These are phyloP conservation scores for Exophiala phaeomuriformis DNA, from an alignment of 2,329 filamentous ascomycete species.

Conservation along the genomic window DNA sequence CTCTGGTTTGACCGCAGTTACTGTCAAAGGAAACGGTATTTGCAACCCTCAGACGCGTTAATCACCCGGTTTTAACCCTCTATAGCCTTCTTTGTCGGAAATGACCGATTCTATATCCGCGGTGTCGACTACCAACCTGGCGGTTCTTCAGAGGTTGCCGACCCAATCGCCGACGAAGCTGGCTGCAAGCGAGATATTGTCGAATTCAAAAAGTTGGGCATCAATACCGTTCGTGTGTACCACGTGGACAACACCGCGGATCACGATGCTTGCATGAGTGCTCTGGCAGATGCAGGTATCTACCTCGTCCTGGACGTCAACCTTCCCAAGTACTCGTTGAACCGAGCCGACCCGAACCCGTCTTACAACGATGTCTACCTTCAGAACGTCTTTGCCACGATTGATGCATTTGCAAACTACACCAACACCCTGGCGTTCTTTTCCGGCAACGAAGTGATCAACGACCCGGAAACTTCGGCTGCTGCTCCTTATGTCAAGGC, in stretches of 20 bases:
- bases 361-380: slow-evolving; percentile 88
- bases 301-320: slow-evolving; percentile 90
- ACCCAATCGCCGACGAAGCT: slow-evolving; percentile 66
- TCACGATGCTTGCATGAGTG: slow-evolving; percentile 80
- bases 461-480: slow-evolving; percentile 57
- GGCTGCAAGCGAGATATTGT: slow-evolving; percentile 72
- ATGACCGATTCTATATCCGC: slow-evolving; percentile 49
- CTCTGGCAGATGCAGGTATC: slow-evolving; percentile 74
- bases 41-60: neutral
- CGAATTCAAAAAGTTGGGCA: slow-evolving; percentile 74
- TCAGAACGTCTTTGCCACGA: slow-evolving; percentile 77
- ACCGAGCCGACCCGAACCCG: slow-evolving; percentile 60
- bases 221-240: slow-evolving; percentile 91
- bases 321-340: slow-evolving; percentile 82
- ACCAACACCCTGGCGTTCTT: slow-evolving; percentile 82
- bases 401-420: slow-evolving; percentile 76
- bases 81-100: slow-evolving; percentile 55
- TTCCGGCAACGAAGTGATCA: slow-evolving; percentile 74
- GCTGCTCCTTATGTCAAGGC: slow-evolving; percentile 71
- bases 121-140: slow-evolving; percentile 59
- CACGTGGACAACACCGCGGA: slow-evolving; percentile 76
- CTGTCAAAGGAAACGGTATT: slow-evolving; percentile 56
- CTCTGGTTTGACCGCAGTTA: slow-evolving; percentile 47
- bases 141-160: slow-evolving; percentile 55
- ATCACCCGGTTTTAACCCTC: slow-evolving; percentile 22